phyloP scores from a whole-genome alignment of 2,329 filamentous ascomycete species.

The Sordariomycetes sp. region DNA sequence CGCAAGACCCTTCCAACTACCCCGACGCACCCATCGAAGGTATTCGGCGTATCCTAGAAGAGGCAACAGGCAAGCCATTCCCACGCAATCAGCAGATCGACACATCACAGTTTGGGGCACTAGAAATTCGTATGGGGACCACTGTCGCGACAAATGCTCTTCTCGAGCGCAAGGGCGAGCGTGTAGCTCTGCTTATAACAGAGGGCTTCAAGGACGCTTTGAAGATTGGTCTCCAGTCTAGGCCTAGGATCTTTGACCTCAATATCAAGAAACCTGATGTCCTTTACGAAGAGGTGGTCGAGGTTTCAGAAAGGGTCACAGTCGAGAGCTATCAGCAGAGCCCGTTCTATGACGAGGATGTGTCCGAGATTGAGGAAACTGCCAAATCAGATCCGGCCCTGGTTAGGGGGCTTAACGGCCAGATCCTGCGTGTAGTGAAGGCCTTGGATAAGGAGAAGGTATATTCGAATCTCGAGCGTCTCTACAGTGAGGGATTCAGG shows the following conservation, averaged over 20 bases:
- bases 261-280: constrained; percentile 55
- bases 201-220: constrained; percentile 61
- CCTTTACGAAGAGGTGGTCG: constrained; percentile 55
- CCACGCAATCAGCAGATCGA: constrained; percentile 19
- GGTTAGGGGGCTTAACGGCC: constrained; percentile 40
- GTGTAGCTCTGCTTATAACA: constrained; percentile 56
- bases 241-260: constrained; percentile 62
- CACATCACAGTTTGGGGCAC: constrained; percentile 25
- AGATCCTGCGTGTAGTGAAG: constrained; percentile 54
- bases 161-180: constrained; percentile 53
- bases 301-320: constrained; percentile 63
- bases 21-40: constrained; percentile 62
- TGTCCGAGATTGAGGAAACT: constrained; percentile 25
- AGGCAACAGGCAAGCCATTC: constrained; percentile 16
- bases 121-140: constrained; percentile 63
- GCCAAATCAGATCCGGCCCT: constrained; percentile 31
- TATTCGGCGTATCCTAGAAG: constrained; percentile 36
- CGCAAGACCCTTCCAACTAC: constrained; percentile 60
- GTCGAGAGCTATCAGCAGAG: constrained; percentile 47
- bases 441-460: constrained; percentile 42
- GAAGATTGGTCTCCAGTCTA: constrained; percentile 59
- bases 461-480: constrained; percentile 38
- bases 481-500: constrained; percentile 53
- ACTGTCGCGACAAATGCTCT: constrained; percentile 68
- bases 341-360: constrained; percentile 10